These are phyloP conservation scores for Ophiostoma triangulosporum DNA, from an alignment of 2,329 filamentous ascomycete species.

Conservation along the genomic window DNA sequence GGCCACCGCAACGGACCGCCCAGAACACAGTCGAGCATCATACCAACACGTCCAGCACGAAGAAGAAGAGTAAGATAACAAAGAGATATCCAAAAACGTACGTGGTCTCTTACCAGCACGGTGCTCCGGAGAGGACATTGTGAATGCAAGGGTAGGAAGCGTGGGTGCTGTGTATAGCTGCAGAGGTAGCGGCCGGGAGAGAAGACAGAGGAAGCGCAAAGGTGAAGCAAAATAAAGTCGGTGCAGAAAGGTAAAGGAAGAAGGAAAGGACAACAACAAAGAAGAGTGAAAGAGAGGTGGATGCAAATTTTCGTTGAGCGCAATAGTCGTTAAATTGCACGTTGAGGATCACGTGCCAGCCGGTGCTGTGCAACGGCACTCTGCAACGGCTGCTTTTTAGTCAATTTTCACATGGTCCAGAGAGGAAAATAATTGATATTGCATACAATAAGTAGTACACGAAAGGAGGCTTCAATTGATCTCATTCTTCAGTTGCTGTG, in stretches of 20 bases:
- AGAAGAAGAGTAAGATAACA: not conserved
- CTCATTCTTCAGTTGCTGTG: too few relatives aligned
- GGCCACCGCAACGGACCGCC: not conserved
- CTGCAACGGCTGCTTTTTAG: not conserved
- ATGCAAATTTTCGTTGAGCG: not conserved
- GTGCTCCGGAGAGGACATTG: constrained; percentile 14
- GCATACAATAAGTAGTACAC: too few relatives aligned
- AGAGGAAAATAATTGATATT: too few relatives aligned
- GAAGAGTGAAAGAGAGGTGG: not conserved
- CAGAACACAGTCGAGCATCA: not conserved
- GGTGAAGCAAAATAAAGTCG: not conserved
- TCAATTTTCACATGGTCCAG: not conserved
- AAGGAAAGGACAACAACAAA: not conserved
- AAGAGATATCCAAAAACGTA: constrained; percentile 14
- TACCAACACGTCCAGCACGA: too few relatives aligned
- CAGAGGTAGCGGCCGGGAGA: not conserved
- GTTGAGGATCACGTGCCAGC: constrained; percentile 1
- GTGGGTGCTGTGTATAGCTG: not conserved
- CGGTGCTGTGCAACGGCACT: too few relatives aligned
- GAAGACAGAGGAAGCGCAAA: not conserved
- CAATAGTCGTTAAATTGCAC: not conserved
- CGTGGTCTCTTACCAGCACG: constrained; percentile 20
- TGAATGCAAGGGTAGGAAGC: not conserved
- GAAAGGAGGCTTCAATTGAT: too few relatives aligned
- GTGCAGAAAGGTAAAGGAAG: not conserved